These are phyloP conservation scores for Parasarocladium wereldwijsianum DNA, from an alignment of 2,329 filamentous ascomycete species.

Conservation along the genomic window DNA sequence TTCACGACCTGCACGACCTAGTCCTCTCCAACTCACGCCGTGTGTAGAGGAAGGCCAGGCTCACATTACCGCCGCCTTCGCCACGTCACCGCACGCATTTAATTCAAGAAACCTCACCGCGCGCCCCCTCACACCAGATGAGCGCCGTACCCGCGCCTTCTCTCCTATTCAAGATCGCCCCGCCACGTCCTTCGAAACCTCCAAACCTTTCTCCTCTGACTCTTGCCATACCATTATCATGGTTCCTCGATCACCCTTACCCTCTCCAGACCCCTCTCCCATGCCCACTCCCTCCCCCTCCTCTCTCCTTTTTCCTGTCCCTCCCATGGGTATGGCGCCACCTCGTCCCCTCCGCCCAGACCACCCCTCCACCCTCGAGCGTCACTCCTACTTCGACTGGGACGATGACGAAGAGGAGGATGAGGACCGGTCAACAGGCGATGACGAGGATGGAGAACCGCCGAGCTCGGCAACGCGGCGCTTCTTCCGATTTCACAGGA, in stretches of 20 bases:
- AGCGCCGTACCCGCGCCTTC: not conserved
- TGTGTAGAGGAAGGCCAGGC: too few species aligned
- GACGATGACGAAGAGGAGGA: constrained; percentile 28
- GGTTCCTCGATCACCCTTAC: constrained; percentile 1
- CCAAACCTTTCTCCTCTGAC: not conserved
- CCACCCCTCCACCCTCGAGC: constrained; percentile 11
- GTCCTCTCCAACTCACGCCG: too few species aligned
- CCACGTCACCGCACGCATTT: too few species aligned
- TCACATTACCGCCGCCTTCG: too few species aligned
- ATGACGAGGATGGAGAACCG: constrained; percentile 15
- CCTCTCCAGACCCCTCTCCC: constrained; percentile 2
- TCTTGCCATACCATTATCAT: constrained; percentile 1
- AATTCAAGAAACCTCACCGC: constrained; percentile 3
- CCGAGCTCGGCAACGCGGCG: constrained; percentile 15
- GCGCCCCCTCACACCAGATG: not conserved
- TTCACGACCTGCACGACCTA: too few species aligned
- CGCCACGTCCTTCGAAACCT: not conserved
- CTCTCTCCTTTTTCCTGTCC: not conserved
- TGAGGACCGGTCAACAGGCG: constrained; percentile 27
- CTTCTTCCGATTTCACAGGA: constrained; percentile 28
- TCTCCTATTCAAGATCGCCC: not conserved
- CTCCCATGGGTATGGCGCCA: too few species aligned
- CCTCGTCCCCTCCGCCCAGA: constrained; percentile 10
- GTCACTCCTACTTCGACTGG: constrained; percentile 31
- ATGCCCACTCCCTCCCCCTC: constrained; percentile 1